Base-by-base conservation (phyloP, 768 basidiomycete species). In the Tricholoma hemisulphureum region DNA sequence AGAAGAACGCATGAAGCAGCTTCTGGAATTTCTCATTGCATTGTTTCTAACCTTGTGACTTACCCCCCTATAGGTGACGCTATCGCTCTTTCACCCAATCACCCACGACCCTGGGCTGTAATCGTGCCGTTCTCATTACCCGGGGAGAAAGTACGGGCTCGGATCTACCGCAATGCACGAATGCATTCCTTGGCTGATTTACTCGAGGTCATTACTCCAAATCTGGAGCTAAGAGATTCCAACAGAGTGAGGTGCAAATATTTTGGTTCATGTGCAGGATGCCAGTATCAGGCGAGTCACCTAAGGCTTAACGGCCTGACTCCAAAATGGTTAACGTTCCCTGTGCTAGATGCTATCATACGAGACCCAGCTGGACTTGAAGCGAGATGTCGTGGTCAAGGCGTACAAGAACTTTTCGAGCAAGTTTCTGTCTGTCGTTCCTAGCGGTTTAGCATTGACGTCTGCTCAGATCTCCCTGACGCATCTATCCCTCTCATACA, bases 231-330 rank as follows among this genome's bases (percentile, higher is more conserved):
- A 55, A 76, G 95, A 53, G 91, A 94, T 62, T 76, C 83, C 62
- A 77, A 71, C 26, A 75, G 83, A 21, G 81, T 91, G 0, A 77
- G 80, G 59, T 98, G 96, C 74, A 83, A 85, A 60, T 95, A 98
- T 69, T 98, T 97, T 75, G 89, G 89, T 0, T 77, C 75, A 35
- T 98, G 95, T 71, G 91, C 84, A 0, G 96, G 96, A 2, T 99
- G 96, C 69, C 96, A 98, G 71, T 93, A 94, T 69, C 95, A 97
- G 77, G 92, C 89, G 37, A 14, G 75, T 53, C 18, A n/a, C n/a
- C n/a, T n/a, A n/a, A n/a, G n/a, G n/a, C n/a, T n/a, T n/a, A n/a
- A n/a, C n/a, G n/a, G n/a, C n/a, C n/a, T 20, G 8, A 18, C n/a
- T n/a, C n/a, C n/a, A n/a, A n/a, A n/a, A n/a, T n/a, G n/a, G n/a